These are phyloP conservation scores for Raffaelea ambrosiae DNA, from an alignment of 2,329 filamentous ascomycete genomes.

Conservation along the genomic window DNA sequence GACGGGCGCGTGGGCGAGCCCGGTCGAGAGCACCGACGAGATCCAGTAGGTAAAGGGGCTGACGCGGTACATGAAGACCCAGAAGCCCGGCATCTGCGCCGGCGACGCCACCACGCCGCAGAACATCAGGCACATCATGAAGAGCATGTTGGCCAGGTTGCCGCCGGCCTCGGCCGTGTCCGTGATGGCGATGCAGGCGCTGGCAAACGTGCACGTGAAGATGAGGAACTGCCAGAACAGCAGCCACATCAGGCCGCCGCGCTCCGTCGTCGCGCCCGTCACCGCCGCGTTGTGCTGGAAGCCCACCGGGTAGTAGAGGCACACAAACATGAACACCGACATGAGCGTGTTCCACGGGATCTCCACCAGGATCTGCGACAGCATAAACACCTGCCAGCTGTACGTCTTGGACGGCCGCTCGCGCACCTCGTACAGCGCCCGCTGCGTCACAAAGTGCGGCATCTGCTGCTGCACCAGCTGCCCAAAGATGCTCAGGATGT, in stretches of 20 bases:
- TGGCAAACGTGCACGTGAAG: not conserved
- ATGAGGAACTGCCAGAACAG: not conserved
- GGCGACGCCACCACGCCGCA: not conserved
- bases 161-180: not conserved
- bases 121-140: not conserved
- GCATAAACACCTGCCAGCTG: constrained; percentile 77
- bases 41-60: not conserved
- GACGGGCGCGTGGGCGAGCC: not conserved
- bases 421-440: constrained; percentile 74
- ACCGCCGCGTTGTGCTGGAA: not conserved
- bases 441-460: constrained; percentile 78
- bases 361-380: constrained; percentile 76
- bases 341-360: constrained; percentile 58
- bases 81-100: not conserved
- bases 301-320: not conserved
- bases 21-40: not conserved
- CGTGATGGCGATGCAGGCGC: not conserved
- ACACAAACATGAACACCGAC: not conserved
- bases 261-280: not conserved
- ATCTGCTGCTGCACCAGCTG: constrained; percentile 73
- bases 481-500: constrained; percentile 73
- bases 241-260: not conserved
- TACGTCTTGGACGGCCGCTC: constrained; percentile 80
- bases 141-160: not conserved
- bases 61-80: not conserved